Conservation (phyloP, 768 basidiomycete genomes). For the Termitomyces heimii region DNA sequence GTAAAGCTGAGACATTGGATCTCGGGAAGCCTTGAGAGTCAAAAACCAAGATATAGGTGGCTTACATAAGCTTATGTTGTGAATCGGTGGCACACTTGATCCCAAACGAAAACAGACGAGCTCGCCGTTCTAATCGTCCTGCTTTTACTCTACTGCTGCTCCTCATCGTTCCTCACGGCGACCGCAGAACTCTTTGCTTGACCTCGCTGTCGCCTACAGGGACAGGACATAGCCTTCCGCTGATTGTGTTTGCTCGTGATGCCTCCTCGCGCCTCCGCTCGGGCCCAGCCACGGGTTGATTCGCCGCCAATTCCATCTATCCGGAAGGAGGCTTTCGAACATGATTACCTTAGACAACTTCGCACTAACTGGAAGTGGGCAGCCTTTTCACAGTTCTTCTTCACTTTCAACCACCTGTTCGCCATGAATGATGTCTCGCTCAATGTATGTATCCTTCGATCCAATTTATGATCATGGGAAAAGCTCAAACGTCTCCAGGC, state of each 20-base stretch:
- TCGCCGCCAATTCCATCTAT: slow-evolving; percentile 22
- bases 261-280: slow-evolving; percentile 52
- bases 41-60: background rate
- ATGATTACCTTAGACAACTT: slow-evolving; percentile 45
- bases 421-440: slow-evolving; percentile 67
- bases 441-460: slow-evolving; percentile 34
- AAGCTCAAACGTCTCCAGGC: slow-evolving; percentile 33
- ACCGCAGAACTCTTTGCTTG: background rate
- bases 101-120: slow-evolving; percentile 11
- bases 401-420: slow-evolving; percentile 73
- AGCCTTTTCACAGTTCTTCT: slow-evolving; percentile 85
- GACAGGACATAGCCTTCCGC: slow-evolving; percentile 5
- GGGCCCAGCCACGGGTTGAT: slow-evolving; percentile 23
- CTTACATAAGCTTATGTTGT: slow-evolving; percentile 8
- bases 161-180: background rate
- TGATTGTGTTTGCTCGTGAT: slow-evolving; percentile 24
- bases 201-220: background rate
- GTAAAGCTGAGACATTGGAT: background rate
- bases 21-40: background rate
- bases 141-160: slow-evolving; percentile 4
- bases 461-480: slow-evolving; percentile 2
- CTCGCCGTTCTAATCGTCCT: slow-evolving; percentile 9
- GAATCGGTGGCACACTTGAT: slow-evolving; percentile 13
- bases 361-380: slow-evolving; percentile 92
- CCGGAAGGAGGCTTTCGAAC: slow-evolving; percentile 17